Conservation (phyloP, 2,329 filamentous ascomycete genomes). For the Trichoderma atroviride region DNA sequence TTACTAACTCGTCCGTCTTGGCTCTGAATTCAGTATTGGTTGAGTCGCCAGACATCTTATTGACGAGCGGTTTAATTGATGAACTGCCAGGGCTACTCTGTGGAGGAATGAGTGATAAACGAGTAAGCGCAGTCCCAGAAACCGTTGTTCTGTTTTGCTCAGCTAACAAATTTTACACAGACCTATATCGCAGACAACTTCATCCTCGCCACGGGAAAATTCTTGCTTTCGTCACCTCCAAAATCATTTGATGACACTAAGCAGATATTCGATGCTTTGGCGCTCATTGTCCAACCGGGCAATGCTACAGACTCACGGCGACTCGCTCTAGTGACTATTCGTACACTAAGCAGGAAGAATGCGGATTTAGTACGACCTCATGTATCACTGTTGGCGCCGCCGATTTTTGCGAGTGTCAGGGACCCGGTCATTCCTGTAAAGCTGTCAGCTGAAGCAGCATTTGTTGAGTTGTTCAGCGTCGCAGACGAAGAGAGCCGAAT, state of each 20-base stretch:
- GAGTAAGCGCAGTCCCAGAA: conserved; percentile 57
- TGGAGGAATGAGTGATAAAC: conserved; percentile 76
- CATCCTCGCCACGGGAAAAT: conserved; percentile 89
- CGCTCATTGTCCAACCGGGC: conserved; percentile 74
- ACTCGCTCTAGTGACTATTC: conserved; percentile 81
- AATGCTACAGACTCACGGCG: conserved; percentile 81
- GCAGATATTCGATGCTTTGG: conserved; percentile 77
- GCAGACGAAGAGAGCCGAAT: conserved; percentile 82
- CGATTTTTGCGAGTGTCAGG: conserved; percentile 86
- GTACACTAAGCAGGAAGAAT: conserved; percentile 79
- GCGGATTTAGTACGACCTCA: conserved; percentile 82
- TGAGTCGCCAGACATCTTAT: conserved; percentile 73
- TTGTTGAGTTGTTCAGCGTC: conserved; percentile 86
- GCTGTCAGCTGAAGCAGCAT: conserved; percentile 90
- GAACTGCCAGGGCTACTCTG: conserved; percentile 77
- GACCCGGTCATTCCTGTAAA: conserved; percentile 95
- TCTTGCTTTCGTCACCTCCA: conserved; percentile 69
- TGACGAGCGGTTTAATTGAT: conserved; percentile 66
- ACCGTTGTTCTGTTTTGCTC: neutral
- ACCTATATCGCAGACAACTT: conserved; percentile 86
- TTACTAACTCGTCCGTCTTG: conserved; percentile 77
- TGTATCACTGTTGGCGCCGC: conserved; percentile 74
- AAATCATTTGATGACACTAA: conserved; percentile 78
- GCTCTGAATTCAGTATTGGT: conserved; percentile 86
- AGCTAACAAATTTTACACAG: conserved; percentile 44